Conservation (phyloP, 345 rosid genomes). For the Kandelia obovata region DNA sequence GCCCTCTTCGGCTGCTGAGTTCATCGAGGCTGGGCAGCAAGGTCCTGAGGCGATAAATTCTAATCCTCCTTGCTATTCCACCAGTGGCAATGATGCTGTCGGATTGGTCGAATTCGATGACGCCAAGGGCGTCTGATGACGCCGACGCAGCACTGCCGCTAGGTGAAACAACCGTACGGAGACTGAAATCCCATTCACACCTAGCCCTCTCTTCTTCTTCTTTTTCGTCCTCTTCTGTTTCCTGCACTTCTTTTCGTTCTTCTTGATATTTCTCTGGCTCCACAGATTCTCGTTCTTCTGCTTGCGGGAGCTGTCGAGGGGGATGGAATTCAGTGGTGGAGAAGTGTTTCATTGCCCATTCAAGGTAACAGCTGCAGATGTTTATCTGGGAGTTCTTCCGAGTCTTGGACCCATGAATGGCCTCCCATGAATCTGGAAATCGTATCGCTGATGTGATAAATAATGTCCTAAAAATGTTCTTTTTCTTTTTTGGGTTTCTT, state of each 20-base stretch:
- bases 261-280: not conserved
- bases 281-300: not conserved
- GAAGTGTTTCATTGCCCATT: conserved; percentile 58
- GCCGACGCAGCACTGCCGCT: conserved; percentile 22
- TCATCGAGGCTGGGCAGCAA: conserved; percentile 20
- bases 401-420: conserved; percentile 41
- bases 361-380: conserved; percentile 26
- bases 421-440: conserved; percentile 26
- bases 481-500: too few species aligned
- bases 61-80: conserved; percentile 79
- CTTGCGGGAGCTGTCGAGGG: not conserved
- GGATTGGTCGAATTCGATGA: conserved; percentile 65
- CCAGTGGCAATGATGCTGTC: conserved; percentile 64
- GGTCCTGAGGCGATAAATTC: conserved; percentile 51
- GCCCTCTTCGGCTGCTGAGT: not conserved
- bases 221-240: conserved; percentile 4
- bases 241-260: conserved; percentile 3
- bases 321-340: conserved; percentile 21
- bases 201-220: conserved; percentile 23
- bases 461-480: too few species aligned
- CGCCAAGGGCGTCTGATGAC: conserved; percentile 66
- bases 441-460: too few species aligned
- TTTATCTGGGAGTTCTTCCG: conserved; percentile 25
- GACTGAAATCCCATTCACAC: conserved; percentile 67
- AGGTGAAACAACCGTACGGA: conserved; percentile 43